Conservation (phyloP, 768 basidiomycete genomes). For the Russula ochroleuca region DNA sequence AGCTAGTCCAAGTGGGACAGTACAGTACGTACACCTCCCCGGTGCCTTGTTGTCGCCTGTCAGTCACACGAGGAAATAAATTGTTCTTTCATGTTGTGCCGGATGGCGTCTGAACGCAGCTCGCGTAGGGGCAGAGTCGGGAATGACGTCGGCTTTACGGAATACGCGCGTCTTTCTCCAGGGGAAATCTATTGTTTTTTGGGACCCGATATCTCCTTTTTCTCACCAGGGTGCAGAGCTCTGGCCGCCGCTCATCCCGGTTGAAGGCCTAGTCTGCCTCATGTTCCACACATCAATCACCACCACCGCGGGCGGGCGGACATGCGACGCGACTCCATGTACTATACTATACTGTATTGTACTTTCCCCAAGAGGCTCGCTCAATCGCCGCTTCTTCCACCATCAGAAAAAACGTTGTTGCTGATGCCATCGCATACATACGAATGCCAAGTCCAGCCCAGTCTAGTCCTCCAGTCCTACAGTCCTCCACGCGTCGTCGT, state of each 20-base stretch:
- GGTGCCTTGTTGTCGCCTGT: background rate
- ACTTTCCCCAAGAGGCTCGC: background rate
- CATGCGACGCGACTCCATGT: background rate
- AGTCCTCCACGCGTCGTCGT: background rate
- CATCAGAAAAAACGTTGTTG: constrained; percentile 7
- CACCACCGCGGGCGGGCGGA: background rate
- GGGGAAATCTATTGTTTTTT: background rate
- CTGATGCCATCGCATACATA: no score
- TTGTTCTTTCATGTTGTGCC: background rate
- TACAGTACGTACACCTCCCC: background rate
- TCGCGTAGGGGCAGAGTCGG: background rate
- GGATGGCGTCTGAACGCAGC: background rate
- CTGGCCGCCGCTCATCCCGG: background rate
- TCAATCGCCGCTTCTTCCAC: constrained; percentile 6
- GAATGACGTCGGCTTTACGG: constrained; percentile 2
- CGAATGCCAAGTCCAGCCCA: no score
- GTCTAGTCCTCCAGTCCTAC: background rate
- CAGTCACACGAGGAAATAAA: background rate
- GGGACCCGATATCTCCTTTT: background rate
- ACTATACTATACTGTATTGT: background rate
- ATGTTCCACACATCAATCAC: background rate
- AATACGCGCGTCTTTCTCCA: background rate
- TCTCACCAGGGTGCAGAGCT: background rate
- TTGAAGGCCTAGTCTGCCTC: background rate
- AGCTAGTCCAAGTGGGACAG: background rate